phyloP scores from a whole-genome alignment of 768 basidiomycete genomes.

The Hysterangium stoloniferum region DNA sequence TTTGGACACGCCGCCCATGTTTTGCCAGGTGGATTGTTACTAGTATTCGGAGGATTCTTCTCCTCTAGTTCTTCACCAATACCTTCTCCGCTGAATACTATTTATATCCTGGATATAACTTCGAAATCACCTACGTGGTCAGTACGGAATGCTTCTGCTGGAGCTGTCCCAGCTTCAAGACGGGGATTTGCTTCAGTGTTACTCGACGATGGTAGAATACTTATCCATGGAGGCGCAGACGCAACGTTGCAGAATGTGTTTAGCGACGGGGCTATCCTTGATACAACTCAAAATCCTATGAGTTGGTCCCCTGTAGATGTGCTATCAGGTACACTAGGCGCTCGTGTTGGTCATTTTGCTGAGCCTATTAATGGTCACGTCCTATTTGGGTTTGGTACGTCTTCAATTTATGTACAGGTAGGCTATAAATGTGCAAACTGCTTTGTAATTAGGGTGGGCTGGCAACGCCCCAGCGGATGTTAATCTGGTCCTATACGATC shows the following conservation, averaged over 20 bases:
- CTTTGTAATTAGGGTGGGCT: not conserved
- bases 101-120: constrained; percentile 61
- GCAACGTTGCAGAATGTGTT: constrained; percentile 40
- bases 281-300: constrained; percentile 47
- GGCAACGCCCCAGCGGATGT: not conserved
- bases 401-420: constrained; percentile 9
- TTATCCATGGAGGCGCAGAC: constrained; percentile 78
- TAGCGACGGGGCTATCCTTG: constrained; percentile 65
- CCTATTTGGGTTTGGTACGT: constrained; percentile 72
- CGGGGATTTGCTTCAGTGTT: constrained; percentile 52
- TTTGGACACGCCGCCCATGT: constrained; percentile 67
- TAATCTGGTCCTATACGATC: not conserved
- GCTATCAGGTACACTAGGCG: constrained; percentile 47
- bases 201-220: constrained; percentile 43
- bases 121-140: constrained; percentile 43
- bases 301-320: constrained; percentile 47
- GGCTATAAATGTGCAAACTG: not conserved
- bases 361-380: constrained; percentile 51
- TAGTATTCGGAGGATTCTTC: constrained; percentile 68
- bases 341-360: constrained; percentile 69
- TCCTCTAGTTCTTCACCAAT: constrained; percentile 19
- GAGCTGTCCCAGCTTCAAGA: constrained; percentile 45
- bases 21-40: constrained; percentile 57
- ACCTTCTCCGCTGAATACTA: constrained; percentile 44
- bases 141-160: constrained; percentile 28